phyloP scores from a whole-genome alignment of 805 yeast species.

The Pichia cabralensis region DNA sequence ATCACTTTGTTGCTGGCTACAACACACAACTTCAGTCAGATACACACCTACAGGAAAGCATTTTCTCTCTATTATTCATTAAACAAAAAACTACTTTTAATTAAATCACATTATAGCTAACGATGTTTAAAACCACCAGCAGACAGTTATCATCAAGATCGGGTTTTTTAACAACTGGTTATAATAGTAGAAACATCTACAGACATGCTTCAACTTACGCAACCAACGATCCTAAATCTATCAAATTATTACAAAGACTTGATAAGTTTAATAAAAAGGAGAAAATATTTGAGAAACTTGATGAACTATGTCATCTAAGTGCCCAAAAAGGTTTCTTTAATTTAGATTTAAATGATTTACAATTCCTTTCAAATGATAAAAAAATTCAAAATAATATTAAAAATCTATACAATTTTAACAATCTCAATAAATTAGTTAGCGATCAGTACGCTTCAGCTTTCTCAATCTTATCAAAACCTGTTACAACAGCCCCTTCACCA shows the following conservation, averaged over 20 bases:
- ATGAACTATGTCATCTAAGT: slow-evolving; percentile 21
- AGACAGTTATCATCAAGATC: too few relatives aligned
- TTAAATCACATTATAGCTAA: too few relatives aligned
- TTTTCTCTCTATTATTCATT: too few relatives aligned
- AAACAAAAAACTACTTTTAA: too few relatives aligned
- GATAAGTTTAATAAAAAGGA: slow-evolving; percentile 21
- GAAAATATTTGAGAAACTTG: slow-evolving; percentile 22
- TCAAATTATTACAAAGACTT: slow-evolving; percentile 20
- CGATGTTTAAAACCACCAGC: too few relatives aligned
- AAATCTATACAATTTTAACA: slow-evolving; percentile 22
- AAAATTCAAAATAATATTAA: slow-evolving; percentile 16
- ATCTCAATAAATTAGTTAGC: slow-evolving; percentile 18
- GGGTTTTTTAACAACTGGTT: too few relatives aligned
- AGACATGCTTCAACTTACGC: slow-evolving; percentile 17
- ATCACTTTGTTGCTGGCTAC: too few relatives aligned
- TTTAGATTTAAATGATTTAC: slow-evolving; percentile 20
- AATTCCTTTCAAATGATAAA: slow-evolving; percentile 20
- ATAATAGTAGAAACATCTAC: too few relatives aligned
- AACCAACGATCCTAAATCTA: slow-evolving; percentile 22
- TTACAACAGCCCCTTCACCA: slow-evolving; percentile 4
- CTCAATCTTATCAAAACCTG: slow-evolving; percentile 16
- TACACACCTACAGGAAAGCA: too few relatives aligned
- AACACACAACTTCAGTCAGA: too few relatives aligned
- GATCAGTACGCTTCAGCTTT: slow-evolving; percentile 17
- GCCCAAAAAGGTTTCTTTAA: slow-evolving; percentile 26